phyloP scores from a whole-genome alignment of 1,284 basidiomycete species.

The Mycosarcoma mackinlayi region DNA sequence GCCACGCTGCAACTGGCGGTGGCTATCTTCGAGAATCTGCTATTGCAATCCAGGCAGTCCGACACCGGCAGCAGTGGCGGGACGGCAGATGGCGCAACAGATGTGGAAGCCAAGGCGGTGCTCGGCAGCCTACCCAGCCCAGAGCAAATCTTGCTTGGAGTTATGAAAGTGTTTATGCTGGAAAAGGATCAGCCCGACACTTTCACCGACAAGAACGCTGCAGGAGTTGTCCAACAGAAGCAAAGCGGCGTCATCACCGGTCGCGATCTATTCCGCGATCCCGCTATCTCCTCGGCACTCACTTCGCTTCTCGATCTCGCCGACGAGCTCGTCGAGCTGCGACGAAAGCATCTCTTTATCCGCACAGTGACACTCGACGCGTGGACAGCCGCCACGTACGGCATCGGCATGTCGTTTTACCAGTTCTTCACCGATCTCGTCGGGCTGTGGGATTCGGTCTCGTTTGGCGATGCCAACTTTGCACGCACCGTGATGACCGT shows the following conservation, averaged over 20 bases:
- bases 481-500: constrained; percentile 81
- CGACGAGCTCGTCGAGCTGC: constrained; percentile 38
- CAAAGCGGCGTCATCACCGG: constrained; percentile 57
- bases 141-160: constrained; percentile 72
- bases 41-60: neutral
- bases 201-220: constrained; percentile 20
- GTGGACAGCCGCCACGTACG: constrained; percentile 31
- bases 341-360: constrained; percentile 62
- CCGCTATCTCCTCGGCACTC: constrained; percentile 75
- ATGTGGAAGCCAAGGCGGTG: constrained; percentile 16
- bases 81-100: too few relatives aligned
- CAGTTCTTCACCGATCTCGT: constrained; percentile 94
- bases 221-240: constrained; percentile 22
- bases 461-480: constrained; percentile 84
- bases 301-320: constrained; percentile 60
- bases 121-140: constrained; percentile 33
- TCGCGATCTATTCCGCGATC: constrained; percentile 78
- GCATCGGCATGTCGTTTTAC: constrained; percentile 75
- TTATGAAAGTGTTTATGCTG: constrained; percentile 95
- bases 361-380: constrained; percentile 69
- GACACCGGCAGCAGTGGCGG: too few relatives aligned
- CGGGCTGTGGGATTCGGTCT: constrained; percentile 87
- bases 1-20: constrained; percentile 75
- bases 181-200: constrained; percentile 68
- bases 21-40: constrained; percentile 56